Conservation (phyloP, 1,139 yeast species). For the Yamadazyma trypodendri region DNA sequence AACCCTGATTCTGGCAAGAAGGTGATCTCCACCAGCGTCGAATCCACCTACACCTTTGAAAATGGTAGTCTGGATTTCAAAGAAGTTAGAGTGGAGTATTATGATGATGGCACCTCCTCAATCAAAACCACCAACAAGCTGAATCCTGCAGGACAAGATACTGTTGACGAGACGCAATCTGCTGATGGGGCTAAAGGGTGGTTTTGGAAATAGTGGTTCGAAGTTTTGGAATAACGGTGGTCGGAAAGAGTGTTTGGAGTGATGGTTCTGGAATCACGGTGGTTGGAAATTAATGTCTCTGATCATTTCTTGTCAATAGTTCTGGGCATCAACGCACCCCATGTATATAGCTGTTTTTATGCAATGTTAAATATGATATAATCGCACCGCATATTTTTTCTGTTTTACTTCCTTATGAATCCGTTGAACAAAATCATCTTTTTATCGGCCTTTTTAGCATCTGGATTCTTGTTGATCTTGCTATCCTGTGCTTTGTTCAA, state of each 20-base stretch:
- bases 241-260: neutral
- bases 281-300: neutral
- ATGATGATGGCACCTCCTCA: constrained; percentile 62
- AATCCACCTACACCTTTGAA: constrained; percentile 45
- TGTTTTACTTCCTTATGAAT: constrained; percentile 27
- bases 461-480: constrained; percentile 71
- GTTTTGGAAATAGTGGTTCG: constrained; percentile 28
- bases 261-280: neutral
- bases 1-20: constrained; percentile 20
- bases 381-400: neutral
- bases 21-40: constrained; percentile 51
- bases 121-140: constrained; percentile 38
- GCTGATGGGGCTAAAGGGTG: constrained; percentile 16
- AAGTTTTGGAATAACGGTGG: neutral
- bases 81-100: constrained; percentile 52
- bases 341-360: neutral
- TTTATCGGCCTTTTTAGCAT: constrained; percentile 66
- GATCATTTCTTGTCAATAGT: neutral
- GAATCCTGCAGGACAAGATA: constrained; percentile 21
- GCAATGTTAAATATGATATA: neutral
- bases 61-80: constrained; percentile 55
- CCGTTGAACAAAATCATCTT: constrained; percentile 73
- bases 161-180: neutral
- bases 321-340: neutral
- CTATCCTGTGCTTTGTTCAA: constrained; percentile 71